Base-by-base conservation (phyloP, 2,329 filamentous ascomycete genomes). In the Neophaeococcomyces aloes region DNA sequence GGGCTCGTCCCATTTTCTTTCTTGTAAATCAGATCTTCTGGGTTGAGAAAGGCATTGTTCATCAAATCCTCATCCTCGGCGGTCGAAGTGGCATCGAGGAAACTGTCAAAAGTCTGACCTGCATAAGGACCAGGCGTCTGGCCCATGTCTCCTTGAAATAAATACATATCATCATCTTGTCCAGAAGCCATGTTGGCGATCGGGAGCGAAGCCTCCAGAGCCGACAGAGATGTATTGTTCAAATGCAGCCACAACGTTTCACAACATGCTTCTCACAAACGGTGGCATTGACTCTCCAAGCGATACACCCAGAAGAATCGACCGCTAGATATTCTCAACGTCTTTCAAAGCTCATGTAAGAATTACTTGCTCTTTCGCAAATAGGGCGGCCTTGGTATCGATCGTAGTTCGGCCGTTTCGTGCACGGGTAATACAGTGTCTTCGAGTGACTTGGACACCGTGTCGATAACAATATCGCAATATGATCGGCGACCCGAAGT, bases 81-180 rank as follows among this genome's bases (percentile, higher is more conserved):
- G 6, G 57, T 57, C n/a, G 63, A 53, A n/a, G n/a, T n/a, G 49
- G 59, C 44, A 57, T 54, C 42, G 44, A 68, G 63, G 25, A 68
- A 53, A 44, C 64, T 62, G 46, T 68, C 65, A 41, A 68, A 67
- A 31, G 65, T 62, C 29, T 60, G 60, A 30, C 61, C 64, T 37
- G 61, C 61, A 29, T 57, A 57, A 27, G 60, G 53, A 11, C 57
- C 53, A 19, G 64, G 56, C 39, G 62, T 60, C 29, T 65, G 59
- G 21, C 62, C 56, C 42, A 61, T 56, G 37, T 59, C 54, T 18
- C 60, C 57, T 42, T 67, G 60, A 35, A 69, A 57, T 34, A 68
- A 65, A 43, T 65, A 62, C 58, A 68, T 61, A 45, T 68, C 62
- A 39, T 59, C 56, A 45, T 67, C 61, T 44, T 61, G 59, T 46